Percentiles rank a stretch among this genome's conserved stretches.
Conservation (phyloP, 805 yeast species). For the Ogataea paraovalis region DNA sequence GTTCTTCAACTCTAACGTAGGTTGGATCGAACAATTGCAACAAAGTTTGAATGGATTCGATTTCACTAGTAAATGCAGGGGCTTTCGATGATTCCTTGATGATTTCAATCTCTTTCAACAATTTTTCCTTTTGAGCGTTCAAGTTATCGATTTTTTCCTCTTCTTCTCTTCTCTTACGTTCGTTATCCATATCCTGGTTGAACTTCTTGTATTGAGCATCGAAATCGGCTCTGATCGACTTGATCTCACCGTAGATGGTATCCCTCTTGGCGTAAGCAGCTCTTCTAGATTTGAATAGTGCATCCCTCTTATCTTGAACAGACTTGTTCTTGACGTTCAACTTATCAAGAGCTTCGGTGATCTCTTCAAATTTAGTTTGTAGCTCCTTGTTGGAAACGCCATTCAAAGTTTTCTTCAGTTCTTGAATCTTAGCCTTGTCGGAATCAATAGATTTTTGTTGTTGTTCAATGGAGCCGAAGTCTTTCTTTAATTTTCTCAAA, state of each 20-base stretch:
- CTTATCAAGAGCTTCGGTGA: constrained; percentile 66
- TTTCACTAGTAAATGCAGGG: constrained; percentile 84
- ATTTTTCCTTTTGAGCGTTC: constrained; percentile 49
- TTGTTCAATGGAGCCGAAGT: constrained; percentile 67
- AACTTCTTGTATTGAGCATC: constrained; percentile 72
- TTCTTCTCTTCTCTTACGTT: constrained; percentile 62
- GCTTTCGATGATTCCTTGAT: constrained; percentile 63
- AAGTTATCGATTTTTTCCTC: constrained; percentile 53
- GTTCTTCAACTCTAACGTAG: constrained; percentile 52
- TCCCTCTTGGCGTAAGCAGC: constrained; percentile 66
- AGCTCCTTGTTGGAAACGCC: constrained; percentile 59
- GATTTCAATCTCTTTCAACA: constrained; percentile 58
- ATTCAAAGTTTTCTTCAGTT: constrained; percentile 63
- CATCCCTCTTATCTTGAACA: constrained; percentile 62
- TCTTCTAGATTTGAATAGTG: constrained; percentile 60
- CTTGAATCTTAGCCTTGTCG: constrained; percentile 71
- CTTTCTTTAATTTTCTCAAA: constrained; percentile 76
- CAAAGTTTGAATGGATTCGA: constrained; percentile 68
- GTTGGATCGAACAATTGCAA: constrained; percentile 75
- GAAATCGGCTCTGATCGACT: constrained; percentile 66
- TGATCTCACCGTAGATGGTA: constrained; percentile 61
- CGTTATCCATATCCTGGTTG: constrained; percentile 63
- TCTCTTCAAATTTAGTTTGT: constrained; percentile 61
- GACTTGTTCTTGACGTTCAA: constrained; percentile 57
- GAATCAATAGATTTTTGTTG: constrained; percentile 75